These are phyloP conservation scores for Cardamine chenopodiifolia DNA, from an alignment of 345 rosid species.

Conservation along the genomic window DNA sequence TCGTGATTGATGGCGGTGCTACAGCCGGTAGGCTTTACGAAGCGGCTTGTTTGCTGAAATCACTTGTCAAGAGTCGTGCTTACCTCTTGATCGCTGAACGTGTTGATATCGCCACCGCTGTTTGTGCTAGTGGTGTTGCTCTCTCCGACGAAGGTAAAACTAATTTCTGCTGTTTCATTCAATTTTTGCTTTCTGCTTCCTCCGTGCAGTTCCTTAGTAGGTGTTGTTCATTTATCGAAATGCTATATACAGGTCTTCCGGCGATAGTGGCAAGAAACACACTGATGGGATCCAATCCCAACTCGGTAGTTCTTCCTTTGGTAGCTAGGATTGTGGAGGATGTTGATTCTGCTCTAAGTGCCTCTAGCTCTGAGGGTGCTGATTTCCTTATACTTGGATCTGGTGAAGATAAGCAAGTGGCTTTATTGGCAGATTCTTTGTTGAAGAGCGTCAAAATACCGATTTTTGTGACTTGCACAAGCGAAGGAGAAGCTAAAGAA, in stretches of 20 bases:
- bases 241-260: slow-evolving; percentile 68
- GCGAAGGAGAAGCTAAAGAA: slow-evolving; percentile 36
- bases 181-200: background rate
- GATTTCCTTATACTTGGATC: slow-evolving; percentile 72
- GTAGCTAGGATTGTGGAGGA: slow-evolving; percentile 79
- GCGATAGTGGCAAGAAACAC: slow-evolving; percentile 88
- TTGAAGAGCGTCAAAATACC: slow-evolving; percentile 68
- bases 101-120: slow-evolving; percentile 85
- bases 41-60: slow-evolving; percentile 84
- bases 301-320: slow-evolving; percentile 77
- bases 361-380: slow-evolving; percentile 92
- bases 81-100: slow-evolving; percentile 77
- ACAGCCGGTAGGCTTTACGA: slow-evolving; percentile 70
- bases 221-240: slow-evolving; percentile 1
- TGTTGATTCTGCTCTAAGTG: slow-evolving; percentile 60
- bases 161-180: slow-evolving; percentile 3
- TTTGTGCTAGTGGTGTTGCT: slow-evolving; percentile 85
- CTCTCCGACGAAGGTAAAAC: slow-evolving; percentile 83
- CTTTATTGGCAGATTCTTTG: slow-evolving; percentile 47
- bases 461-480: slow-evolving; percentile 47
- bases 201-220: background rate
- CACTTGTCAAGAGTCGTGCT: slow-evolving; percentile 79
- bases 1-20: slow-evolving; percentile 68
- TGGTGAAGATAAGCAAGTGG: slow-evolving; percentile 44
- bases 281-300: slow-evolving; percentile 68